These are phyloP conservation scores for Ogataea thermomethanolica DNA, from an alignment of 805 yeast species.

Conservation along the genomic window DNA sequence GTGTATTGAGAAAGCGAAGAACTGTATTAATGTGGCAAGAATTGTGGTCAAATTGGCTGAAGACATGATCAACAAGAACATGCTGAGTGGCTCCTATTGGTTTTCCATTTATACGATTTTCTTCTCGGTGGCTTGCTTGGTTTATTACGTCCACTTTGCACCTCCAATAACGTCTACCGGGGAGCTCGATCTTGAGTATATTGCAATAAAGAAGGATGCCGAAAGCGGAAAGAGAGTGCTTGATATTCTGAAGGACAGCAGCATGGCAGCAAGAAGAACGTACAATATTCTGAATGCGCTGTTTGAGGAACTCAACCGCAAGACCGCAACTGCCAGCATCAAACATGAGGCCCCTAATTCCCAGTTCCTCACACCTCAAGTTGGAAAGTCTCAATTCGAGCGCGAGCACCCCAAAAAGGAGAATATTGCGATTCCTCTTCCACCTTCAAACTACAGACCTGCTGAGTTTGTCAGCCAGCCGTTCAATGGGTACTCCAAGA, in stretches of 20 bases:
- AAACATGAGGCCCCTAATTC: slow-evolving; percentile 20
- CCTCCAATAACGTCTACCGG: slow-evolving; percentile 34
- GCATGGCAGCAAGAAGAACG: slow-evolving; percentile 76
- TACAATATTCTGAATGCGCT: slow-evolving; percentile 75
- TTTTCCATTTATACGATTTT: slow-evolving; percentile 86
- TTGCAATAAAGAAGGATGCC: slow-evolving; percentile 65
- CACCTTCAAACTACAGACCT: slow-evolving; percentile 8
- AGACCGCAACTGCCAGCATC: slow-evolving; percentile 50
- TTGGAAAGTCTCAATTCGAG: slow-evolving; percentile 25
- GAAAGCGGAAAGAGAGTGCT: slow-evolving; percentile 76
- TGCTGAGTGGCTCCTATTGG: slow-evolving; percentile 86
- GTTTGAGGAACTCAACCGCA: slow-evolving; percentile 72
- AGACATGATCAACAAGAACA: slow-evolving; percentile 68
- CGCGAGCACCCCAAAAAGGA: slow-evolving; percentile 13
- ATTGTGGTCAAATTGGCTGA: slow-evolving; percentile 77
- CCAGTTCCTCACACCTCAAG: slow-evolving; percentile 28
- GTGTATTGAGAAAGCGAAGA: slow-evolving; percentile 70
- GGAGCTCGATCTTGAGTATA: slow-evolving; percentile 49
- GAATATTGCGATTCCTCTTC: slow-evolving; percentile 11
- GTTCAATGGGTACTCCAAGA: slow-evolving; percentile 14
- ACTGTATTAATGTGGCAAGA: slow-evolving; percentile 81
- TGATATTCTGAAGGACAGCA: slow-evolving; percentile 64
- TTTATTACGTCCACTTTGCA: slow-evolving; percentile 66
- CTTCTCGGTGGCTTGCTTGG: slow-evolving; percentile 82
- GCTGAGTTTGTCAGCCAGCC: slow-evolving; percentile 6